Conservation (phyloP, 2,329 filamentous ascomycete species). For the Curvularia hawaiiensis region DNA sequence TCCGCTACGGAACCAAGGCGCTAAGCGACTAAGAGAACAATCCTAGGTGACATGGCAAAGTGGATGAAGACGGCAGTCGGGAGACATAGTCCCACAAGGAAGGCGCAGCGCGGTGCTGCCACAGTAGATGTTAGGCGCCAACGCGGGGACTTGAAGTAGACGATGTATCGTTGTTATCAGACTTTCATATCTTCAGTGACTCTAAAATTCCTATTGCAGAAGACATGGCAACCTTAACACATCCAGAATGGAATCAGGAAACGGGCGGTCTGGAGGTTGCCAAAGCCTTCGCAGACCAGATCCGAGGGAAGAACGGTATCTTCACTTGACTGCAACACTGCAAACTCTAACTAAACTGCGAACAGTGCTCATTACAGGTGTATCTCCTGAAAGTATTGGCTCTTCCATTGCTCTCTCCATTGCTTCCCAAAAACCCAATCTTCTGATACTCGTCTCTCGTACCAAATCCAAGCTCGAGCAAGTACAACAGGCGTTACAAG, state of each 20-base stretch:
- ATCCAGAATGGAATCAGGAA: constrained; percentile 42
- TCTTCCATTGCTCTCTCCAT: constrained; percentile 36
- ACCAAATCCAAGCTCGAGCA: constrained; percentile 50
- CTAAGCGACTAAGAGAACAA: background rate
- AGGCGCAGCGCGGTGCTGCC: background rate
- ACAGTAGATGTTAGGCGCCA: background rate
- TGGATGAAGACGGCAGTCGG: background rate
- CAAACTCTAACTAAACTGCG: constrained; percentile 2
- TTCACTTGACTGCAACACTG: rapidly evolving
- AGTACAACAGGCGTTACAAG: constrained; percentile 45
- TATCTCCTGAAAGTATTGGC: constrained; percentile 39
- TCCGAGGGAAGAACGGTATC: constrained; percentile 36
- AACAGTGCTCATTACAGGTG: constrained; percentile 47
- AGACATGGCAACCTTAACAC: constrained; percentile 32
- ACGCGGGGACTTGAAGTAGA: background rate
- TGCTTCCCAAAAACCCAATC: constrained; percentile 33
- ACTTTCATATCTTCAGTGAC: background rate
- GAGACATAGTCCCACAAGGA: background rate
- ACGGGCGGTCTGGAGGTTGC: constrained; percentile 42
- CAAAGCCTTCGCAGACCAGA: constrained; percentile 34
- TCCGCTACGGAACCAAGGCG: too few species aligned
- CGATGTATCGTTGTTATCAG: background rate
- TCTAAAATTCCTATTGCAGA: too few species aligned
- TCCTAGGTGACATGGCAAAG: background rate
- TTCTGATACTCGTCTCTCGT: constrained; percentile 50